Percentiles rank a stretch among this genome's conserved stretches.
These are phyloP conservation scores for Cyberlindnera petersonii DNA, from an alignment of 805 yeast species.

Conservation along the genomic window DNA sequence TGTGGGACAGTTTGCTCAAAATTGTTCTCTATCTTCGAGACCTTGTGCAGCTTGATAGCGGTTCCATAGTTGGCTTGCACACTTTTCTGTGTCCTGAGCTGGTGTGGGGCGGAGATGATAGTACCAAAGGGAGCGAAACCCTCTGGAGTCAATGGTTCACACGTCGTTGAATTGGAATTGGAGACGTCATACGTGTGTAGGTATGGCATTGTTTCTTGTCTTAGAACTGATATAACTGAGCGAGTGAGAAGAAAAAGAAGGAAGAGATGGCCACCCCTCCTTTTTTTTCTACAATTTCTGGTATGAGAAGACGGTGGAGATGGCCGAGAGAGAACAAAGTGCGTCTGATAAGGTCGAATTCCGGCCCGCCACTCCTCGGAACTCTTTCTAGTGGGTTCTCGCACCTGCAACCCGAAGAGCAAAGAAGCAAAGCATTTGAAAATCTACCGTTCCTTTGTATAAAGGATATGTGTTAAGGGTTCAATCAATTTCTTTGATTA, in stretches of 20 bases:
- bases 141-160: slow-evolving; percentile 61
- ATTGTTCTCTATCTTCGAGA: slow-evolving; percentile 60
- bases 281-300: background rate
- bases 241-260: background rate
- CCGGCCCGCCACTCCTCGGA: too few relatives aligned
- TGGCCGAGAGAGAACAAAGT: slow-evolving; percentile 3
- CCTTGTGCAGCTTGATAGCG: slow-evolving; percentile 71
- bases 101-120: slow-evolving; percentile 74
- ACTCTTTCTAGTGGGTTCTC: too few relatives aligned
- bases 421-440: too few relatives aligned
- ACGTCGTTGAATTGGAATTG: slow-evolving; percentile 25
- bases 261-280: background rate
- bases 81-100: slow-evolving; percentile 39
- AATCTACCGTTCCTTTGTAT: too few relatives aligned
- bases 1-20: slow-evolving; percentile 46
- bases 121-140: slow-evolving; percentile 68
- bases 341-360: too few relatives aligned
- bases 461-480: too few relatives aligned
- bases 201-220: slow-evolving; percentile 19
- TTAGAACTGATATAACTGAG: too few relatives aligned
- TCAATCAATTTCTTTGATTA: too few relatives aligned
- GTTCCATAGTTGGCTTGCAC: slow-evolving; percentile 89
- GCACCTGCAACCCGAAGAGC: too few relatives aligned
- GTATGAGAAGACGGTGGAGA: background rate
- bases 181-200: slow-evolving; percentile 36